Base-by-base conservation (phyloP, 371 early-diverging fungal species). In the Mucor circinelloides region DNA sequence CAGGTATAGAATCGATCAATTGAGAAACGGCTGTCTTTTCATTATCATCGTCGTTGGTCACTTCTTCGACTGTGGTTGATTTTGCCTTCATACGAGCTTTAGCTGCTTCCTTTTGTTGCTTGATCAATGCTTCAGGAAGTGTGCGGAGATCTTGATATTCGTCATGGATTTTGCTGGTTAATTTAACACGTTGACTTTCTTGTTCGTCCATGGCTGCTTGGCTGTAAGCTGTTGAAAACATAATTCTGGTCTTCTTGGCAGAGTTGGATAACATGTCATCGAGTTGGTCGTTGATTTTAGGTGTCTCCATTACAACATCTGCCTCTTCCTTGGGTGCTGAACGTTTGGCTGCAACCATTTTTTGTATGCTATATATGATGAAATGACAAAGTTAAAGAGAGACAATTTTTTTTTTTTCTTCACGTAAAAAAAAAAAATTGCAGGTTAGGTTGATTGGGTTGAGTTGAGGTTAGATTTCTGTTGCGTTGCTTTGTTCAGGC, bases 111-210 rank as follows among this genome's bases (percentile, higher is more conserved):
- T 86, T 79, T 71, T 86, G 85, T 38, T 86, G 85, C 70, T 79
- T 80, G 64, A 83, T 74, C 54, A 90, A 75, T 8, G 82, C 87
- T 30, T 81, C 82, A 19, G 93, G 93, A 31, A 93, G 80, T 60
- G 84, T 86, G 31, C 86, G 85, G 38, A 89, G 85, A 23, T 87
- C 70, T 42, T 83, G 78, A 74, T 91, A 93, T 70, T 93, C 94
- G 66, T 92, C 92, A 60, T 81, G 69, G 60, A 91, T 89, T 79
- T 93, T 92, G 55, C 90, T 85, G 12, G 90, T 83, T 34, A 94
- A 76, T 77, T 90, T 91, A 36, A 87, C 73, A 52, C 90, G 87
- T 78, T 93, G 93, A 63, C 87, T 87, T 55, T 71, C 75, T 68
- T 77, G 81, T 62, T 86, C 88, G 59, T 88, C 88, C 78, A 82